These are phyloP conservation scores for Nidularia sp. DNA, from an alignment of 768 basidiomycete genomes.

Conservation along the genomic window DNA sequence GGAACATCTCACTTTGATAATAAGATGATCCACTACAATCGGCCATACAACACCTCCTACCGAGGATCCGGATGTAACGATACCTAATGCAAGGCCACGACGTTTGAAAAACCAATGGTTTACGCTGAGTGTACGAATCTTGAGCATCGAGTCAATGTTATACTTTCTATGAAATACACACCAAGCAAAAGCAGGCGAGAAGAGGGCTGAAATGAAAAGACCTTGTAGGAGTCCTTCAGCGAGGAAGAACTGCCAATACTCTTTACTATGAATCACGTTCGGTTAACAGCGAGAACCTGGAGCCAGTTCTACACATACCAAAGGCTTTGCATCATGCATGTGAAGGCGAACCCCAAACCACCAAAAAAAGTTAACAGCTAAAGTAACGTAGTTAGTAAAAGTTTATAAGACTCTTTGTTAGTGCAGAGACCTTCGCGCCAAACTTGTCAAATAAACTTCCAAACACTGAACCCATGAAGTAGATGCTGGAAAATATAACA, in stretches of 20 bases:
- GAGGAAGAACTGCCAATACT: constrained; percentile 56
- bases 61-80: constrained; percentile 10
- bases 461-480: constrained; percentile 10
- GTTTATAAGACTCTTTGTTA: not conserved
- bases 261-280: constrained; percentile 3
- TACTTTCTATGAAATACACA: not conserved
- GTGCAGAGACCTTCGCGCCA: constrained; percentile 7
- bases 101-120: constrained; percentile 14
- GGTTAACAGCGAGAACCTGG: constrained; percentile 1
- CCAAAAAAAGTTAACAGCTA: not conserved
- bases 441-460: constrained; percentile 10
- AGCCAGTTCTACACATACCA: not conserved
- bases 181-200: constrained; percentile 9
- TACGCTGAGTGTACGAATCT: not conserved
- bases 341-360: not conserved
- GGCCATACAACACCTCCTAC: constrained; percentile 13
- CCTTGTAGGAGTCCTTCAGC: constrained; percentile 50
- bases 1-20: constrained; percentile 4
- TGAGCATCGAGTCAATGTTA: not conserved
- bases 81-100: constrained; percentile 10
- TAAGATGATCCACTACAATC: constrained; percentile 9
- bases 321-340: not conserved
- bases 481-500: constrained; percentile 4
- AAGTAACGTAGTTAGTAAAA: not conserved
- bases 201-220: constrained; percentile 22